Evolutionary conservation across 2,329 filamentous ascomycete genomes (phyloP).

Genomic region (Fusarium sp.): DNA sequence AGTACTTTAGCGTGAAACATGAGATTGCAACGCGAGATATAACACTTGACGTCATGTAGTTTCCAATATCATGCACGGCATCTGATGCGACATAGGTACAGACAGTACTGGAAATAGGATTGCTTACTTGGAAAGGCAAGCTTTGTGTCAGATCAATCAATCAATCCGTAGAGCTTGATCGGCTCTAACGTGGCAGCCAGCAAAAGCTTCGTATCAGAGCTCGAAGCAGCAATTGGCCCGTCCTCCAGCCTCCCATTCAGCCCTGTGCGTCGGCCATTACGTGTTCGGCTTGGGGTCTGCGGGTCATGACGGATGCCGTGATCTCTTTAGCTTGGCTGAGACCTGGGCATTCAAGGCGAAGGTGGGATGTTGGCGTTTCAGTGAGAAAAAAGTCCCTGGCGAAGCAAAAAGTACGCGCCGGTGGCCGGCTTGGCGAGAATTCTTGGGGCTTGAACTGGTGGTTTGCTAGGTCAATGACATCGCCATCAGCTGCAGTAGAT

Average conservation of each 20-base stretch:
- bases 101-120: too few relatives aligned
- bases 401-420: constrained; percentile 15
- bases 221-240: constrained; percentile 19
- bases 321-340: constrained; percentile 11
- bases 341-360: background rate
- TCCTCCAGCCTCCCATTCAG: constrained; percentile 12
- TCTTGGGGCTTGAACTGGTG: constrained; percentile 12
- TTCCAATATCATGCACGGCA: background rate
- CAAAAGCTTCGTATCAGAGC: background rate
- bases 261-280: constrained; percentile 35
- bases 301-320: constrained; percentile 35
- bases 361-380: background rate
- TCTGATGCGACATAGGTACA: background rate
- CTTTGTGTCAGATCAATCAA: constrained; percentile 9
- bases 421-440: constrained; percentile 32
- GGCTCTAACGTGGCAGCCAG: background rate
- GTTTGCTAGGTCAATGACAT: constrained; percentile 13
- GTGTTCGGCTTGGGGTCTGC: constrained; percentile 25
- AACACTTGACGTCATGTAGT: background rate
- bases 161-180: background rate
- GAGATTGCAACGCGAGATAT: constrained; percentile 1
- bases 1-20: constrained; percentile 10
- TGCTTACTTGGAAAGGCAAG: constrained; percentile 7
- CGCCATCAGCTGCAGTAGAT: constrained; percentile 5
- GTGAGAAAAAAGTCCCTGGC: background rate